Evolutionary conservation across 1,284 basidiomycete genomes (phyloP).

Genomic region (Sanguinoderma infundibulare): DNA sequence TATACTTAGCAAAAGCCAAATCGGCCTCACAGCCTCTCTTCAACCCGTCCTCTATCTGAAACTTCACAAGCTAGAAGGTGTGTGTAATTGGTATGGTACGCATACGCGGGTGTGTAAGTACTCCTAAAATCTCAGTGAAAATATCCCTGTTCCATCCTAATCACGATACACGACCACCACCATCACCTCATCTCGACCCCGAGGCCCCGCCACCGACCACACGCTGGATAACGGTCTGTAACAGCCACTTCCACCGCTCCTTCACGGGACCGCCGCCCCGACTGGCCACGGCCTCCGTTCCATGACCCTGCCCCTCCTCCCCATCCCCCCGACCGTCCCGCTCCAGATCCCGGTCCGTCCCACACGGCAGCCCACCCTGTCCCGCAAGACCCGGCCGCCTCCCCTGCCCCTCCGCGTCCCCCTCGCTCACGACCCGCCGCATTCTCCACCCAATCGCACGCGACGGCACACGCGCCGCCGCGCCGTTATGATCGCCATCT

Average conservation of each 20-base stretch:
- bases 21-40: no score
- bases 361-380: constrained; percentile 15
- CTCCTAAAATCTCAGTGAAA: not conserved
- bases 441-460: constrained; percentile 13
- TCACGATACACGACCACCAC: not conserved
- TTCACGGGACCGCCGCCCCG: constrained; percentile 17
- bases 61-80: no score
- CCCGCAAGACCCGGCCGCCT: constrained; percentile 1
- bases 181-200: constrained; percentile 1
- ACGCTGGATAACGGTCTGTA: constrained; percentile 26
- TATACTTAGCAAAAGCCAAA: no score
- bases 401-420: constrained; percentile 16
- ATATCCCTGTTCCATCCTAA: no score
- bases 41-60: no score
- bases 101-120: not conserved
- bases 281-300: not conserved
- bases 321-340: not conserved
- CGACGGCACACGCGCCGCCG: constrained; percentile 1
- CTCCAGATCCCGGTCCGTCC: constrained; percentile 7
- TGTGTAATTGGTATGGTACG: not conserved
- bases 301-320: not conserved
- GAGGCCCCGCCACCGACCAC: constrained; percentile 11
- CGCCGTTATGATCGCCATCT: constrained; percentile 36
- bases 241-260: constrained; percentile 43
- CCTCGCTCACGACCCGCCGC: constrained; percentile 31